phyloP scores from a whole-genome alignment of 2,329 filamentous ascomycete species.

The Cercospora janseana region DNA sequence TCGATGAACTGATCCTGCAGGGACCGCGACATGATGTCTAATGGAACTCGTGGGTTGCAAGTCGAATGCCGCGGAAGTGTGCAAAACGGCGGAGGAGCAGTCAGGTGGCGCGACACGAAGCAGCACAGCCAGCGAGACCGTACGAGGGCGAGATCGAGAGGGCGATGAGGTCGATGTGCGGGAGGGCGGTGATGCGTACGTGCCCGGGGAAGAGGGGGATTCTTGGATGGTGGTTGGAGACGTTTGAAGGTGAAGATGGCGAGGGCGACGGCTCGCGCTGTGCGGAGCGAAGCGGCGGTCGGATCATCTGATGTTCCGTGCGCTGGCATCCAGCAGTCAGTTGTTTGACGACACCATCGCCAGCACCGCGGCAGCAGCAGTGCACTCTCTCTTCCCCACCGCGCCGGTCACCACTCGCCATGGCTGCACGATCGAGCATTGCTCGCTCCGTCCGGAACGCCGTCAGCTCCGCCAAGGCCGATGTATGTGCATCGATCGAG shows the following conservation, averaged over 20 bases:
- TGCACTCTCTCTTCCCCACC: background rate
- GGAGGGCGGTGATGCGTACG: background rate
- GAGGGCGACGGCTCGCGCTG: background rate
- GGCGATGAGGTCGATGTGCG: background rate
- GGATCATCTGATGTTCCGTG: no score
- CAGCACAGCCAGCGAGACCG: background rate
- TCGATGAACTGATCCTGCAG: conserved; percentile 55
- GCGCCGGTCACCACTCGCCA: conserved; percentile 1
- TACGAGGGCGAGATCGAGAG: background rate
- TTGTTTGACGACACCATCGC: no score
- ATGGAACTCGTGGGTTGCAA: background rate
- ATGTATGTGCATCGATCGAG: no score
- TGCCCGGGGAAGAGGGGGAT: background rate
- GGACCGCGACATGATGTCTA: conserved; percentile 47
- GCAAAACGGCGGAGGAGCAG: conserved; percentile 1
- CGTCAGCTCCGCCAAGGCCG: background rate
- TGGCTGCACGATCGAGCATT: conserved; percentile 22
- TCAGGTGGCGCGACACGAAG: conserved; percentile 1
- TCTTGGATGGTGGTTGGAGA: background rate
- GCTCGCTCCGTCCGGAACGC: conserved; percentile 15
- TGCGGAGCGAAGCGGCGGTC: no score
- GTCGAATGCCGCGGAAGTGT: no score
- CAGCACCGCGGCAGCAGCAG: background rate
- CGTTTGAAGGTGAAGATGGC: background rate
- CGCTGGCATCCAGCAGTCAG: no score